These are phyloP conservation scores for Hippophae tibetana DNA, from an alignment of 306 rosid genomes.

Conservation along the genomic window DNA sequence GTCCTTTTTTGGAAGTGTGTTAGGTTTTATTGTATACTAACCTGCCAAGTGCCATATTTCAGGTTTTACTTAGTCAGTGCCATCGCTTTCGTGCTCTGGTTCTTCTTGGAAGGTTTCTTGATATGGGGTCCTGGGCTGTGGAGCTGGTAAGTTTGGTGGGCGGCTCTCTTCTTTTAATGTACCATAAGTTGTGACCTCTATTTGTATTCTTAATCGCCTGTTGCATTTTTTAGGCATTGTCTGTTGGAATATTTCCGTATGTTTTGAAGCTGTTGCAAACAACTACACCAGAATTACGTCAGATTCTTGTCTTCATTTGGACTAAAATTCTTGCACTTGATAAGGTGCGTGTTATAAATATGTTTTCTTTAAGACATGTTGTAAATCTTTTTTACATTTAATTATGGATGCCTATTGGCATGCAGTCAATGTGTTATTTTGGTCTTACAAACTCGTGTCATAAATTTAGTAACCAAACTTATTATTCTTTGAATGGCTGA, in stretches of 20 bases:
- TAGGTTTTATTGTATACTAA: conserved; percentile 12
- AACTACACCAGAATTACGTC: conserved; percentile 86
- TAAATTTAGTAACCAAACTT: neutral
- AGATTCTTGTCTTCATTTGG: conserved; percentile 97
- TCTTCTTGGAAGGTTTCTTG: conserved; percentile 95
- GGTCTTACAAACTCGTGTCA: neutral
- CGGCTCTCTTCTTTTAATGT: conserved; percentile 7
- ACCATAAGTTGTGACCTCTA: conserved; percentile 7
- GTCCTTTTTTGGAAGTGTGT: conserved; percentile 9
- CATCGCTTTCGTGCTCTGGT: conserved; percentile 87
- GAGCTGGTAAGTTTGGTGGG: conserved; percentile 56
- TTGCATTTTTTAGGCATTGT: conserved; percentile 52
- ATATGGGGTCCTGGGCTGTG: conserved; percentile 99
- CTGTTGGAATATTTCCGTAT: conserved; percentile 97
- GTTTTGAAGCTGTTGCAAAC: conserved; percentile 93
- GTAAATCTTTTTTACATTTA: neutral
- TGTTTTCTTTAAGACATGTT: conserved; percentile 9
- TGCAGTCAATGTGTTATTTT: neutral
- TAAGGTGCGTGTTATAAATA: conserved; percentile 44
- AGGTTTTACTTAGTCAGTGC: conserved; percentile 94
- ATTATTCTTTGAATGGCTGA: conserved; percentile 24
- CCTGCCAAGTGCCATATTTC: conserved; percentile 22
- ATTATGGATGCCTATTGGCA: neutral
- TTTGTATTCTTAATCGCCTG: conserved; percentile 13
- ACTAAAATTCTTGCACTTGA: conserved; percentile 97